Evolutionary conservation across 371 early-diverging fungal species (phyloP), one percentile per base, ranked within the genome.

Genomic region (Fennellomyces sp.): DNA sequence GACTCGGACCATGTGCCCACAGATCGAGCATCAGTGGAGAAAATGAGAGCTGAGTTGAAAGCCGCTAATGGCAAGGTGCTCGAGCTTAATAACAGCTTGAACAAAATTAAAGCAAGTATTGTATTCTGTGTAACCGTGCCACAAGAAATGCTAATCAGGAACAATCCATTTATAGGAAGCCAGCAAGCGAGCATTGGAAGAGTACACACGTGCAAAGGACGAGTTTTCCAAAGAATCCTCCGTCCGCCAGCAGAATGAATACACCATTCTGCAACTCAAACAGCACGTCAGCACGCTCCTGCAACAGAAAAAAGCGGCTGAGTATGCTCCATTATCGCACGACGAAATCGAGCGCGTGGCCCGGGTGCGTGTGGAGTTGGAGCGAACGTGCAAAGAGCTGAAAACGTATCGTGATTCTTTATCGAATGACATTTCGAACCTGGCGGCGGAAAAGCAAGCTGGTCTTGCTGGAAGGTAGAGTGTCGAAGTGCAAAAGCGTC

Each of bases 211-310:
- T 11, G 78, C 78, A 12, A 75, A 75, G 47, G 76, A 75, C 38
- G 81, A 80, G 25, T 75, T 75, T 49, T 49, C 72, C 0, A 80
- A 75, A 49, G 81, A 80, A 58, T 60, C 70, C 1, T 30, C 56
- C 8, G 49, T 73, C 19, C 70, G 78, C 6, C 76, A 80, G 41
- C 61, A 73, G 17, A 67, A 71, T 41, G 81, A 80, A 41, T 60
- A 61, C 21, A 66, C 63, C 2, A 68, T 73, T 10, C 19, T 54
- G 5, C 74, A 73, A 30, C 39, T 80, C 26, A 64, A 61, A 23
- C 73, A 74, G 26, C 77, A 80, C 30, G 35, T 76, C 2, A 55
- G 53, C 10, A 38, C 63, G 2, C 50, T 63, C 6, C 68, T 64
- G 56, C 64, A 61, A 28, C 52, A 67, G 2, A 51, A 56, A 23